A percentile compares a stretch with the other conserved stretches of the same genome.
Evolutionary conservation across 495 filamentous ascomycete species (phyloP).

Genomic region (Penicillium flavigenum): DNA sequence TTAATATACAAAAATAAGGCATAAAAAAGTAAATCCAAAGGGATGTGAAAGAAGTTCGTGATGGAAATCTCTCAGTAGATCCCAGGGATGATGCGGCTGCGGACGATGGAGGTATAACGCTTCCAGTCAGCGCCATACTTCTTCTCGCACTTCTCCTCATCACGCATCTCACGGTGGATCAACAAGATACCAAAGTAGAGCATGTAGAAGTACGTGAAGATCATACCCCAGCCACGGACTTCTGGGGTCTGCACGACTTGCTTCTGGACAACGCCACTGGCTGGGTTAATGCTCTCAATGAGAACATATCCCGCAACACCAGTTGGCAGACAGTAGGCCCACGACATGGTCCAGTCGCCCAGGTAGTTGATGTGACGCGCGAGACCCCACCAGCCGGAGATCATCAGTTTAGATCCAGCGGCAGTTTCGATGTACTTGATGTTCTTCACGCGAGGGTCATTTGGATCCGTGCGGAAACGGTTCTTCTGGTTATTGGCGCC

Average conservation of each 20-base stretch:
- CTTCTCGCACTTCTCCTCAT: constrained; percentile 86
- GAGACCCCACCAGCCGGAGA: constrained; percentile 91
- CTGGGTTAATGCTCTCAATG: constrained; percentile 43
- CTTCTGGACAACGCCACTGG: constrained; percentile 53
- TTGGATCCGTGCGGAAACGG: constrained; percentile 82
- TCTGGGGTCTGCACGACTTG: constrained; percentile 66
- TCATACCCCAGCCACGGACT: constrained; percentile 74
- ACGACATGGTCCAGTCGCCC: constrained; percentile 95
- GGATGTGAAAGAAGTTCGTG: not conserved
- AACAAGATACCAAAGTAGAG: constrained; percentile 89
- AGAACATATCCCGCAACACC: constrained; percentile 77
- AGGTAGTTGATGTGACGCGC: constrained; percentile 96
- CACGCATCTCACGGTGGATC: constrained; percentile 84
- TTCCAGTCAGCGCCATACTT: constrained; percentile 97
- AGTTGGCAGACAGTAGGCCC: constrained; percentile 89
- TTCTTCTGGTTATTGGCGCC: constrained; percentile 92
- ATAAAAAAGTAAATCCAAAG: not conserved
- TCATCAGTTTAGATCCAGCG: constrained; percentile 75
- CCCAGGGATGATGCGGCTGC: constrained; percentile 83
- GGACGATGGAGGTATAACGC: constrained; percentile 79
- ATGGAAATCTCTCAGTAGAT: constrained; percentile 61
- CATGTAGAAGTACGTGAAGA: constrained; percentile 94
- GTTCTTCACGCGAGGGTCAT: constrained; percentile 75
- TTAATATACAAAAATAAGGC: not conserved
- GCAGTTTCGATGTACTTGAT: constrained; percentile 87